phyloP scores from a whole-genome alignment of 331 rosid genomes.

The Acacia concinna region DNA sequence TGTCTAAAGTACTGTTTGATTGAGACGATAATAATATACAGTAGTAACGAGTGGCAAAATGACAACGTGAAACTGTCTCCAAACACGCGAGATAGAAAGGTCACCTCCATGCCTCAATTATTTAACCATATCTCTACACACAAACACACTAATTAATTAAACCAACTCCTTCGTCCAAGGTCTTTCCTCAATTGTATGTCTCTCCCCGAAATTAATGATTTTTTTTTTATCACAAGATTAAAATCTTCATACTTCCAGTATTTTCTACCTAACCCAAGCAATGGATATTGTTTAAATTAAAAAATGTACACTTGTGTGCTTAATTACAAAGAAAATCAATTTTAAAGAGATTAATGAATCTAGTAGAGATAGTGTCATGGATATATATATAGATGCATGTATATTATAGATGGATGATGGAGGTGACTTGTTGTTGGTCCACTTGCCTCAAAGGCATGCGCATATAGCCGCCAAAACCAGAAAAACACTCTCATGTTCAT shows the following conservation, averaged over 20 bases:
- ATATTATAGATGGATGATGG: background rate
- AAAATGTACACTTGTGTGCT: background rate
- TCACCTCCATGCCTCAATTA: conserved; percentile 1
- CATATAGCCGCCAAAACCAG: conserved; percentile 8
- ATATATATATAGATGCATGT: background rate
- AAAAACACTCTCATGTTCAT: conserved; percentile 5
- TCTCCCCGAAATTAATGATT: background rate
- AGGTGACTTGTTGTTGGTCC: conserved; percentile 9
- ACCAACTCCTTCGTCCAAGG: background rate
- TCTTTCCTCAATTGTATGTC: background rate
- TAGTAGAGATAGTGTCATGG: background rate
- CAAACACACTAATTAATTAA: background rate
- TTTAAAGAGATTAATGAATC: background rate
- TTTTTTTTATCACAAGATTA: background rate
- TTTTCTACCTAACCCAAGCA: background rate
- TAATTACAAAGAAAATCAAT: background rate
- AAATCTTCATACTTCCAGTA: background rate
- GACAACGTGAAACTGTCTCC: conserved; percentile 13
- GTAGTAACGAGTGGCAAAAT: background rate
- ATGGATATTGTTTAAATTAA: background rate
- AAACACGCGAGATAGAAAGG: background rate
- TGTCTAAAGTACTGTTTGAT: background rate
- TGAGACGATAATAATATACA: background rate
- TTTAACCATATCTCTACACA: background rate
- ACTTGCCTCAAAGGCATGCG: conserved; percentile 22